phyloP scores from a whole-genome alignment of 352 stramenopile species.

The Phytophthora europaea region DNA sequence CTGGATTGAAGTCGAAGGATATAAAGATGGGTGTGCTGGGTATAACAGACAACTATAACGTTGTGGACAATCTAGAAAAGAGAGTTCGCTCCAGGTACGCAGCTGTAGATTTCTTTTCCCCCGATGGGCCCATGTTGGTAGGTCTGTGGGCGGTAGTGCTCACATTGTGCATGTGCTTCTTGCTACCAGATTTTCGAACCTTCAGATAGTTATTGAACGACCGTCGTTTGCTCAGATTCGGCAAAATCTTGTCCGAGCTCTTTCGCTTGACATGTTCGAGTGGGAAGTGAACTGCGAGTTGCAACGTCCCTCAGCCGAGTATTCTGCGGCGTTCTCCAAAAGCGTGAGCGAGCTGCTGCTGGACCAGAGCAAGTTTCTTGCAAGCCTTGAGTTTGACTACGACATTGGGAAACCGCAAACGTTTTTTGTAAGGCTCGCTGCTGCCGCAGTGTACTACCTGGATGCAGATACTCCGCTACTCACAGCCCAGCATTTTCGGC shows the following conservation, averaged over 20 bases:
- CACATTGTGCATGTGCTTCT: neutral
- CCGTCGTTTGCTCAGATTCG: conserved; percentile 66
- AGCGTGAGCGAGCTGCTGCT: conserved; percentile 47
- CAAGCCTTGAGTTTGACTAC: conserved; percentile 78
- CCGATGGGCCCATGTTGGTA: neutral
- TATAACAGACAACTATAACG: conserved; percentile 83
- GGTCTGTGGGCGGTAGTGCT: neutral
- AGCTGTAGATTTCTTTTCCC: neutral
- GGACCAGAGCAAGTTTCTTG: conserved; percentile 50
- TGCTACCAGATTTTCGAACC: conserved; percentile 76
- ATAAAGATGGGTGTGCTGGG: conserved; percentile 87
- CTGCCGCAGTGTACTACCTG: conserved; percentile 62
- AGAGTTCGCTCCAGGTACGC: conserved; percentile 78
- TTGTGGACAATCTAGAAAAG: conserved; percentile 86
- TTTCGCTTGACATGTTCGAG: conserved; percentile 50
- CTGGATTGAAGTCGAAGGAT: conserved; percentile 61
- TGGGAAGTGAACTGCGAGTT: conserved; percentile 33
- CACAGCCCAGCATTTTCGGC: conserved; percentile 52
- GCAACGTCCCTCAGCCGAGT: conserved; percentile 35
- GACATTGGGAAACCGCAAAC: conserved; percentile 74
- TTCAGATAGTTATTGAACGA: conserved; percentile 79
- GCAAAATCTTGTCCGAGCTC: conserved; percentile 48
- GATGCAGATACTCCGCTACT: conserved; percentile 50
- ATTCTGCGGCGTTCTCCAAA: conserved; percentile 50
- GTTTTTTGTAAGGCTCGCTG: conserved; percentile 76